A percentile compares a stretch with the other conserved stretches of the same genome.
phyloP scores from a whole-genome alignment of 148 eudicot genomes.

The Cornus florida region DNA sequence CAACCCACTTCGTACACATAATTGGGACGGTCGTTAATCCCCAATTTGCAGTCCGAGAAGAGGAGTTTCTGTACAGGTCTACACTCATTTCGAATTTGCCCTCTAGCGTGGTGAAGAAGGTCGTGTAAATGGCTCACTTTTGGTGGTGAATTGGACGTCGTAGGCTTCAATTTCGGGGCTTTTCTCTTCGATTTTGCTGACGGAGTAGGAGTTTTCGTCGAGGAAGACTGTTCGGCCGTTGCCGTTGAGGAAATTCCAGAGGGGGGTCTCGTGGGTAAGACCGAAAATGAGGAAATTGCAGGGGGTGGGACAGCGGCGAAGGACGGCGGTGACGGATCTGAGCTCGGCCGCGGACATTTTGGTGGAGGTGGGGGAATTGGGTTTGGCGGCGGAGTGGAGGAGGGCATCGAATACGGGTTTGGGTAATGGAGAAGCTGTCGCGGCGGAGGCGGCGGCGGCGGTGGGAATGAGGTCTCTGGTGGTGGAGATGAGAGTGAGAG shows the following conservation, averaged over 20 bases:
- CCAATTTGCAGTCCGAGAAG: too few species aligned
- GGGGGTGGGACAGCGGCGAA: constrained; percentile 34
- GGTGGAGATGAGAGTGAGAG: constrained; percentile 34
- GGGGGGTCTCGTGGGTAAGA: constrained; percentile 61
- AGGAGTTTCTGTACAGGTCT: too few species aligned
- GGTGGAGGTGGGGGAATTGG: constrained; percentile 25
- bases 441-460: constrained; percentile 19
- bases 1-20: too few species aligned
- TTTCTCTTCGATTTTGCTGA: constrained; percentile 34
- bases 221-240: constrained; percentile 59
- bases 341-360: constrained; percentile 45
- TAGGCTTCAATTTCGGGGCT: constrained; percentile 58
- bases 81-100: too few species aligned
- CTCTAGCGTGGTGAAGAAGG: too few species aligned
- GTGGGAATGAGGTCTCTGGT: not conserved
- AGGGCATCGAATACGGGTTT: constrained; percentile 43
- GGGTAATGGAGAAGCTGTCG: constrained; percentile 14
- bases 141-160: too few species aligned
- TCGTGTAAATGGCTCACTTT: too few species aligned
- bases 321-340: constrained; percentile 30
- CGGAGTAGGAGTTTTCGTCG: constrained; percentile 48
- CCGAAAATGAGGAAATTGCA: constrained; percentile 72
- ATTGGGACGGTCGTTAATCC: too few species aligned
- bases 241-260: constrained; percentile 55
- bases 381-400: constrained; percentile 51